phyloP scores from a whole-genome alignment of 306 rosid genomes.

The Lotus japonicus region DNA sequence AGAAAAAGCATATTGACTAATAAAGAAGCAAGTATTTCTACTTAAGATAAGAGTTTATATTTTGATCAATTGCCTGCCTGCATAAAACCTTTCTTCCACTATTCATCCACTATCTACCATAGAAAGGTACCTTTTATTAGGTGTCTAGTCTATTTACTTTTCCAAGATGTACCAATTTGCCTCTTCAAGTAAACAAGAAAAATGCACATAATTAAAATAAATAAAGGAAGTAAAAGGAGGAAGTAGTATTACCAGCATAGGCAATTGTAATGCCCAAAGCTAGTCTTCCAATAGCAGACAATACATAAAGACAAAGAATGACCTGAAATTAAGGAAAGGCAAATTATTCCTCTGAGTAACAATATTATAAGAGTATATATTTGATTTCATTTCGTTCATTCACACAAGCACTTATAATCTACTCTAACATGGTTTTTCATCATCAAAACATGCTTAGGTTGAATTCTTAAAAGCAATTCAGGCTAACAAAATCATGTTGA shows the following conservation, averaged over 20 bases:
- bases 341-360: too few relatives aligned
- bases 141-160: not conserved
- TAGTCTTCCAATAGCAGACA: slow-evolving; percentile 76
- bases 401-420: too few relatives aligned
- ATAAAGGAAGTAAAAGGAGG: not conserved
- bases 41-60: not conserved
- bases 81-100: not conserved
- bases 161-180: not conserved
- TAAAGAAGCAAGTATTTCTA: not conserved
- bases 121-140: not conserved
- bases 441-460: too few relatives aligned
- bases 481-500: too few relatives aligned
- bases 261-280: slow-evolving; percentile 81
- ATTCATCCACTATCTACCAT: not conserved
- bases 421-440: too few relatives aligned
- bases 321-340: slow-evolving; percentile 42
- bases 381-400: too few relatives aligned
- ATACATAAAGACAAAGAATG: slow-evolving; percentile 50
- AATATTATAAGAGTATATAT: too few relatives aligned
- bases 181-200: not conserved
- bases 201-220: not conserved
- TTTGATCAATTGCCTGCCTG: not conserved
- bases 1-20: not conserved
- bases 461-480: too few relatives aligned
- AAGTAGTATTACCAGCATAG: slow-evolving; percentile 56